Evolutionary conservation across 2,329 filamentous ascomycete species (phyloP), one percentile per base, ranked within the genome.

Genomic region (Colletotrichum tropicale): DNA sequence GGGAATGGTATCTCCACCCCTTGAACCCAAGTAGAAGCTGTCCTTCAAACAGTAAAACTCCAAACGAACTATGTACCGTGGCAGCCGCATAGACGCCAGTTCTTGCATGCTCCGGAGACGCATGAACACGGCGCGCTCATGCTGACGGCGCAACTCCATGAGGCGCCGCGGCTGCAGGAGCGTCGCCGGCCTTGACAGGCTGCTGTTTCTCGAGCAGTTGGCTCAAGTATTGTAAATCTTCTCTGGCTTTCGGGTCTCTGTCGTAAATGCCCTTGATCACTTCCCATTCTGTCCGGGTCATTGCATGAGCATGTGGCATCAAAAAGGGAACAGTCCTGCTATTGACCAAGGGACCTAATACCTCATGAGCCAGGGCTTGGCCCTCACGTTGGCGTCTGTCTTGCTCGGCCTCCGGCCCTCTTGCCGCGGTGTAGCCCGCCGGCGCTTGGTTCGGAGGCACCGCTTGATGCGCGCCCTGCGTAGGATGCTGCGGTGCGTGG

Each of bases 241-340:
- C 89, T 26, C 91, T 88, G 0, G 94, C 91, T 26, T 89, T 89
- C 1, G 92, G 91, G 70, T 95, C 92, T 13, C 89, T 87, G 66
- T 92, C 89, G 28, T 95, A 88, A 16, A 96, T 93, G 52, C 90
- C 88, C 67, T 90, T 89, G 77, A 98, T 91, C 32, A 97, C 91
- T 71, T 91, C 88, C 90, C 97, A 93, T 81, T 98, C 94, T 18
- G 90, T 86, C n/a, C 91, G 88, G 61, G 92, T 89, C 88, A 94
- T 95, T 66, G 90, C 89, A 24, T 89, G 91, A 1, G 93, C 93
- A 78, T 94, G 92, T 7, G 92, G 91, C 60, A 95, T 86, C 6
- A 96, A 86, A 79, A 95, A 94, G 28, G 91, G 88, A 10, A 95
- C 91, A 0, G 93, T 94, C 0, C 93, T 91, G 18, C 91, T 90